These are phyloP conservation scores for Phytopythium sindhum DNA, from an alignment of 352 stramenopile species.

Conservation along the genomic window DNA sequence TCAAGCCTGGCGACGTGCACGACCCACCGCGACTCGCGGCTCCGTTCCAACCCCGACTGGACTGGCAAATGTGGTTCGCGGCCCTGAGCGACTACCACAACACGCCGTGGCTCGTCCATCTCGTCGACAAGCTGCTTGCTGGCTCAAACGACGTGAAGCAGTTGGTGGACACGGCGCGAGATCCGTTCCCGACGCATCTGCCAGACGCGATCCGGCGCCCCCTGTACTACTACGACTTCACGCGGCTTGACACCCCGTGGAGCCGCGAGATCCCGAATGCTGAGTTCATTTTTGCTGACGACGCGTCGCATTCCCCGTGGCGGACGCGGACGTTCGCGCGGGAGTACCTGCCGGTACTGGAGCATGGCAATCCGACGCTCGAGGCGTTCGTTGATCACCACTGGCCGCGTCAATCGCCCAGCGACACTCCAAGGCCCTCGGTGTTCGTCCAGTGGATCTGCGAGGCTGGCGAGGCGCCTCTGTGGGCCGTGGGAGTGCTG, in stretches of 20 bases:
- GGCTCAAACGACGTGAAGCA: constrained; percentile 54
- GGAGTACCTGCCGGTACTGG: constrained; percentile 41
- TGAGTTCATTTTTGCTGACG: constrained; percentile 23
- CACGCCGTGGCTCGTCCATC: constrained; percentile 84
- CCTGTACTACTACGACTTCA: constrained; percentile 89
- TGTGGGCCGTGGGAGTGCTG: constrained; percentile 8
- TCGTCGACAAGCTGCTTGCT: constrained; percentile 79
- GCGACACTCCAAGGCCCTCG: background rate
- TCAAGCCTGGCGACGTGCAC: constrained; percentile 75
- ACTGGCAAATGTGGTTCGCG: constrained; percentile 94
- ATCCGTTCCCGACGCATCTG: constrained; percentile 40
- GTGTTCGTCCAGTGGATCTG: background rate
- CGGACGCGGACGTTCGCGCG: constrained; percentile 36
- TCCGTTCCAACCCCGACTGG: constrained; percentile 71
- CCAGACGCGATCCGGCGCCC: constrained; percentile 51
- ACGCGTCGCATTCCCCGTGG: constrained; percentile 23
- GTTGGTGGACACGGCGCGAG: constrained; percentile 58
- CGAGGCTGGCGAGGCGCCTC: background rate
- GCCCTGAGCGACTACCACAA: constrained; percentile 76
- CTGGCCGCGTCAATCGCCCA: constrained; percentile 9
- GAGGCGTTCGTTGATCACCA: constrained; percentile 39
- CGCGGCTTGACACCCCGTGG: constrained; percentile 64
- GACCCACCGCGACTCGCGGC: constrained; percentile 26
- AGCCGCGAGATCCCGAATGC: constrained; percentile 24
- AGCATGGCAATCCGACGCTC: constrained; percentile 44